Percentiles rank a stretch among this genome's conserved stretches.
Evolutionary conservation across 176 grass and related monocot genomes (phyloP).

Genomic region (Raddia guianensis): DNA sequence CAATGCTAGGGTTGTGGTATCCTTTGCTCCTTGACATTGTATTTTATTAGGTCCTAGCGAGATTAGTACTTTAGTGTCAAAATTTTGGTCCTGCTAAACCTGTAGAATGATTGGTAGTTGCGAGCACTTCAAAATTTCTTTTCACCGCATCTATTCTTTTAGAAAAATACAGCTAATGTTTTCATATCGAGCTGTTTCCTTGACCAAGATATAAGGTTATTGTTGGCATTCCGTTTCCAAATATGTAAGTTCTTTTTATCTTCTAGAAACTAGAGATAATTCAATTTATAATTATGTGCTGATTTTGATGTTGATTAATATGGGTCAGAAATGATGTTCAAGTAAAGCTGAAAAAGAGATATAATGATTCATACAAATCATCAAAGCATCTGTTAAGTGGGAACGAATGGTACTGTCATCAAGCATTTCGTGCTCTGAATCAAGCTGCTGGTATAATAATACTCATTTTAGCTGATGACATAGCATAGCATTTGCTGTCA

Average conservation of each 20-base stretch:
- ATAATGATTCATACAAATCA: constrained; percentile 87
- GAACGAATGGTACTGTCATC: constrained; percentile 96
- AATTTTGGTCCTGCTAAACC: not conserved
- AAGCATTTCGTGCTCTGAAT: constrained; percentile 97
- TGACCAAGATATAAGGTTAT: constrained; percentile 86
- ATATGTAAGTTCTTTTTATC: constrained; percentile 66
- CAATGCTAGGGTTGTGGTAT: constrained; percentile 98
- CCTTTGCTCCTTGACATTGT: constrained; percentile 48
- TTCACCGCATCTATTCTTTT: not conserved
- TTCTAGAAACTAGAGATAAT: constrained; percentile 26
- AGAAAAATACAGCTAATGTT: constrained; percentile 20
- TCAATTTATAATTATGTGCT: not conserved
- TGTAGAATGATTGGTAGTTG: constrained; percentile 10
- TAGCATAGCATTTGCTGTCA: constrained; percentile 17
- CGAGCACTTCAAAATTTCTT: constrained; percentile 20
- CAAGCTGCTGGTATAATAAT: constrained; percentile 81
- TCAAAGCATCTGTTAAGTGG: constrained; percentile 87
- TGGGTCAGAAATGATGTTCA: constrained; percentile 88
- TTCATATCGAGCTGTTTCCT: constrained; percentile 51
- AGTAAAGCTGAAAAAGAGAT: constrained; percentile 87
- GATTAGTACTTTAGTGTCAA: constrained; percentile 12
- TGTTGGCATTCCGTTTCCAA: constrained; percentile 98
- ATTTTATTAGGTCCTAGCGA: not conserved
- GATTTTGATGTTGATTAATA: constrained; percentile 43
- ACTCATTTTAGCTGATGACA: constrained; percentile 18